Evolutionary conservation across 2,329 filamentous ascomycete genomes (phyloP).

Genomic region (Exophiala xenobiotica): DNA sequence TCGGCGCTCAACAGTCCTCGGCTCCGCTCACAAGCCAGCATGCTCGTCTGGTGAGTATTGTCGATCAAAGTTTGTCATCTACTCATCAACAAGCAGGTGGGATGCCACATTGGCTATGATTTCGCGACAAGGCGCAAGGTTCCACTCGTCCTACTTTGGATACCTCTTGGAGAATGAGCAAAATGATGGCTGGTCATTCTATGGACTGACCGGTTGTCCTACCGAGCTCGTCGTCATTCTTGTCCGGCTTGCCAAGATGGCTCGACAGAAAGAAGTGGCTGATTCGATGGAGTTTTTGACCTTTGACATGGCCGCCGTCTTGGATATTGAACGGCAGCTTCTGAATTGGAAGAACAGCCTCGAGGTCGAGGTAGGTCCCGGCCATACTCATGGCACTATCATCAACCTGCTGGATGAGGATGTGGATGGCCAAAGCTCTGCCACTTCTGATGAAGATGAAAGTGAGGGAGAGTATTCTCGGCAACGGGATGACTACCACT

Average conservation of each 20-base stretch:
- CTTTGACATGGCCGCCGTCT: neutral
- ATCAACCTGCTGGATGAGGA: neutral
- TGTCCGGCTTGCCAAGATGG: neutral
- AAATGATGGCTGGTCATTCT: neutral
- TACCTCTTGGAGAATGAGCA: neutral
- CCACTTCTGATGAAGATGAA: neutral
- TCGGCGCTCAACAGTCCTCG: constrained; percentile 1
- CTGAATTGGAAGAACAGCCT: neutral
- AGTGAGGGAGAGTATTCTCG: neutral
- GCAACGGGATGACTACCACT: neutral
- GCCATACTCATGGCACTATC: neutral
- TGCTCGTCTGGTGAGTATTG: constrained; percentile 6
- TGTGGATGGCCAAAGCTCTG: neutral
- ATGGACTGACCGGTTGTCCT: neutral
- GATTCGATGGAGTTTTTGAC: neutral
- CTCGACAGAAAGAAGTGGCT: neutral
- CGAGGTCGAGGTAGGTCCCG: neutral
- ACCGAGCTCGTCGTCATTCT: neutral
- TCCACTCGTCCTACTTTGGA: neutral
- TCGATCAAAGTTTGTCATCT: no score
- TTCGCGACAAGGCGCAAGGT: neutral
- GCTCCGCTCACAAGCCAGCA: constrained; percentile 1
- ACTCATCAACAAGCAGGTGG: neutral
- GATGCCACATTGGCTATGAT: neutral
- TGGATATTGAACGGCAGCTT: neutral